phyloP scores from a whole-genome alignment of 495 filamentous ascomycete genomes.

The Daldinia vernicosa region DNA sequence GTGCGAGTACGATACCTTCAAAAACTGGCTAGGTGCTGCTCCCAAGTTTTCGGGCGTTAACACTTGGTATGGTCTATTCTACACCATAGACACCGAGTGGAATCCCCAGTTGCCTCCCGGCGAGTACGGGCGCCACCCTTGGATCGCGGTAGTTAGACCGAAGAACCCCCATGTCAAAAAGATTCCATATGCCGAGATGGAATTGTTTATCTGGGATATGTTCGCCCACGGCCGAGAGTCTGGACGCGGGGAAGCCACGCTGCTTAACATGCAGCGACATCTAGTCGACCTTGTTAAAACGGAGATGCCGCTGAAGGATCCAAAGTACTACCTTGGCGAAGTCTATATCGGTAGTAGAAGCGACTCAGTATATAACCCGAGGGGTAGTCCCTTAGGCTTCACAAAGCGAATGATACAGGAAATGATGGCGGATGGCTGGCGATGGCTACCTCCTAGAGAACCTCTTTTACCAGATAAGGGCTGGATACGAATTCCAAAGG shows the following conservation, averaged over 20 bases:
- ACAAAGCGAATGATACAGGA: slow-evolving; percentile 38
- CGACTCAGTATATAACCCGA: not conserved
- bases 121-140: slow-evolving; percentile 48
- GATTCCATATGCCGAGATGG: slow-evolving; percentile 22
- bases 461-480: slow-evolving; percentile 31
- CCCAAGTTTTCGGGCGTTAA: slow-evolving; percentile 39
- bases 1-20: slow-evolving; percentile 44
- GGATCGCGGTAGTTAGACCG: slow-evolving; percentile 53
- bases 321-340: slow-evolving; percentile 39
- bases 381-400: slow-evolving; percentile 27
- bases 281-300: slow-evolving; percentile 48
- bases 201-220: slow-evolving; percentile 61
- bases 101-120: slow-evolving; percentile 33
- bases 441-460: slow-evolving; percentile 45
- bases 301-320: slow-evolving; percentile 35
- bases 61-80: slow-evolving; percentile 57
- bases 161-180: slow-evolving; percentile 44
- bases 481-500: slow-evolving; percentile 27
- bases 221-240: slow-evolving; percentile 30
- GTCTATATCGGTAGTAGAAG: slow-evolving; percentile 53
- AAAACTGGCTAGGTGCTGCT: slow-evolving; percentile 47
- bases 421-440: slow-evolving; percentile 36
- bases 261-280: slow-evolving; percentile 53
- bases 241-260: not conserved
- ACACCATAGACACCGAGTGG: slow-evolving; percentile 54